phyloP scores from a whole-genome alignment of 345 rosid species.

The Murraya paniculata region DNA sequence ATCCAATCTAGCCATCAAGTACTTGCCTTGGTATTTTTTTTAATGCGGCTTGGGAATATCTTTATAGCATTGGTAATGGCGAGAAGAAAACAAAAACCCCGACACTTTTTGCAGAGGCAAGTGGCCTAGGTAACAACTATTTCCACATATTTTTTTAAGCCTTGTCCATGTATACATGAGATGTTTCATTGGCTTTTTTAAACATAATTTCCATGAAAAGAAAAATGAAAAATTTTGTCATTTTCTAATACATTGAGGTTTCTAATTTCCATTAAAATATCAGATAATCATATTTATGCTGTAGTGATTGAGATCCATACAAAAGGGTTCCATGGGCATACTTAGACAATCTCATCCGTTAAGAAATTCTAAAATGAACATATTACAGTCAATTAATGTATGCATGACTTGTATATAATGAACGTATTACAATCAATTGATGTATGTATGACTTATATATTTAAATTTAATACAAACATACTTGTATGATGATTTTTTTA shows the following conservation, averaged over 20 bases:
- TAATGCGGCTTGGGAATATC: neutral
- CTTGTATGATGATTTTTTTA: too few species aligned
- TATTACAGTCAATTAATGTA: too few species aligned
- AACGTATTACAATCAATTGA: too few species aligned
- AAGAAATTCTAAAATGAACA: too few species aligned
- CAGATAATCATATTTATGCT: neutral
- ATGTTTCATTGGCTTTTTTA: neutral
- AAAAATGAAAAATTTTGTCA: neutral
- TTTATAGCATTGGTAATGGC: neutral
- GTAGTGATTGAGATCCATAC: neutral
- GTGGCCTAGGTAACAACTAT: slow-evolving; percentile 13
- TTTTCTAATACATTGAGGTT: neutral
- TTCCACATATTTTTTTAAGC: neutral
- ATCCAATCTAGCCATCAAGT: neutral
- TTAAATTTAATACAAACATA: too few species aligned
- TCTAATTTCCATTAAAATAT: neutral
- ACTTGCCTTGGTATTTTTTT: neutral
- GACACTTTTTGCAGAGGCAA: slow-evolving; percentile 24
- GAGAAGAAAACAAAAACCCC: slow-evolving; percentile 1
- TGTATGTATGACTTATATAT: too few species aligned
- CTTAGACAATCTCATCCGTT: neutral
- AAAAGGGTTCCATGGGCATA: neutral
- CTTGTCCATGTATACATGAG: neutral
- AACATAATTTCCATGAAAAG: neutral
- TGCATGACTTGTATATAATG: too few species aligned